Evolutionary conservation across 2,329 filamentous ascomycete species (phyloP), one percentile per base, ranked within the genome.

Genomic region (Xylaria sp.): DNA sequence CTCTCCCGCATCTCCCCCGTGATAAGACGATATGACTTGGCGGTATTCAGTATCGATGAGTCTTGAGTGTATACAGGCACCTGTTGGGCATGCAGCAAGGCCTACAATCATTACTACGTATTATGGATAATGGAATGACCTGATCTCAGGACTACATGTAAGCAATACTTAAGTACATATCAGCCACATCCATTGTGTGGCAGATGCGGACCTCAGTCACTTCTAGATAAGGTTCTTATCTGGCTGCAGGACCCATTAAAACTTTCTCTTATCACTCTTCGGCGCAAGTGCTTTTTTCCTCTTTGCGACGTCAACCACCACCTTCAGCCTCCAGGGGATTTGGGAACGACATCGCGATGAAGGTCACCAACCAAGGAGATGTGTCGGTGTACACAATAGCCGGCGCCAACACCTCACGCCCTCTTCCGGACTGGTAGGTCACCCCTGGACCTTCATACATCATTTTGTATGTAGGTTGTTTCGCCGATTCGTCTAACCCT

Each of bases 331-430:
- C 29, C 4, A 34, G 16, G 8, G 6, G 24, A 26, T 9, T 41
- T 24, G 44, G 29, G 39, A 42, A 42, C 39, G 22, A 29, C 34
- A 37, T 43, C 60, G 59, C 61, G 56, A 93, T 93, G 90, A 91
- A 92, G 78, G 83, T 92, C 71, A 88, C 88, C 22, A 91, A 91
- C 66, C 86, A 90, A 61, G 90, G 91, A 59, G 82, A 88, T 41
- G 89, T 96, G 55, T 90, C 90, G 52, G 92, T 97, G 2, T 99
- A 99, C 70, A 97, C 94, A 50, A 90, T 99, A 66, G 92, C 93
- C 37, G 95, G 94, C 61, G 91, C 91, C 29, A 91, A 91, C 34
- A 93, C 91, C 17, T 89, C 91, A 6, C 85, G 93, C 21, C 90
- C 91, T 18, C 81, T 99, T 24, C 94, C 94, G 56, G 94, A 99